Base-by-base conservation (phyloP, 164 flowering plant species). In the Annona cherimola region DNA sequence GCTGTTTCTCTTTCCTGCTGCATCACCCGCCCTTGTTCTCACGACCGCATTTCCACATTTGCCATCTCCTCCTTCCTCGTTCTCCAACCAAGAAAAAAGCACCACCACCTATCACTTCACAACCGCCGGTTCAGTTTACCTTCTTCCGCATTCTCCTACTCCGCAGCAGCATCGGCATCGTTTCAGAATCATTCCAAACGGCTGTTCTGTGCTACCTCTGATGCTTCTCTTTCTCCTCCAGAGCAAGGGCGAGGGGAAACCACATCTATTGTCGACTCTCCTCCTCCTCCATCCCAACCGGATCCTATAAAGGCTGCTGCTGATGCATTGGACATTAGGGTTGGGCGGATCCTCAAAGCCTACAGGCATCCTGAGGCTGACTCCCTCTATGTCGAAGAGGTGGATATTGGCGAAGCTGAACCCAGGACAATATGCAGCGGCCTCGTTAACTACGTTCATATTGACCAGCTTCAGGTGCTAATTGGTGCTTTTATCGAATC, bases 311-410 rank as follows among this genome's bases (percentile, higher is more conserved):
- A 71, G 76, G 88, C 84, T 3, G 79, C 82, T 43, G 96, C 84
- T 4, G 80, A 74, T 40, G 68, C 83, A 76, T 79, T 92, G 76
- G 99, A 92, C 73, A 80, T 94, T 26, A 86, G 95, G 82, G 97
- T 94, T 4, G 99, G 99, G 42, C 77, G 79, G 42, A 81, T 94
- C 19, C 45, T 88, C 9, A 88, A 75, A 72, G 97, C 90, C 3
- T 92, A 95, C 96, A 77, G 83, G 67, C 99, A 94, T 72, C 91
- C 87, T 61, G 99, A 94, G 75, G 99, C 99, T 0, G 99, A 92
- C 71, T 81, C 92, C 3, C 87, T 92, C n/a, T 94, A 90, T 60
- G 93, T 94, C 18, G 99, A 94, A 78, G 97, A 94, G 80, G 99
- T 94, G 3, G 99, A 94, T 67, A 76, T 90, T 0, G 99, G 99